Conservation (phyloP, 257 asterid genomes). For the Plantago ovata region DNA sequence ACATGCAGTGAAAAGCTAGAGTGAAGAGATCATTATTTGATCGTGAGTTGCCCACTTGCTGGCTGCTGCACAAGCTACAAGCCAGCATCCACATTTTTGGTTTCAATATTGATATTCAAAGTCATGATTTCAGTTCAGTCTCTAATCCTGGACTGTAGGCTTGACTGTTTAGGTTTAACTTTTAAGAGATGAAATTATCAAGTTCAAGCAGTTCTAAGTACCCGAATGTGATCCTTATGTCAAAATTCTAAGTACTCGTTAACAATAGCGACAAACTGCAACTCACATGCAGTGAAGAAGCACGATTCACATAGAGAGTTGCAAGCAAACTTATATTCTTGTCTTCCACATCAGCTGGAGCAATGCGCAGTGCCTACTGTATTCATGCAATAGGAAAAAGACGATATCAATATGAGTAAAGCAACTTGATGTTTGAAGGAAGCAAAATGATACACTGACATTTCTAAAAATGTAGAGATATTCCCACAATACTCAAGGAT, state of each 20-base stretch:
- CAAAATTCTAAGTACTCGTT: background rate
- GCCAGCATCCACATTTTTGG: background rate
- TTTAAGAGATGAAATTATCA: constrained; percentile 1
- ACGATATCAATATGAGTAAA: constrained; percentile 2
- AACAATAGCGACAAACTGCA: constrained; percentile 12
- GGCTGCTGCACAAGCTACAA: too few species aligned
- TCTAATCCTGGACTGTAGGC: background rate
- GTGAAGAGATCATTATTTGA: too few species aligned
- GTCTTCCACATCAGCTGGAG: constrained; percentile 59
- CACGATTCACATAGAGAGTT: constrained; percentile 79
- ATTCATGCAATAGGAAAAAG: constrained; percentile 20
- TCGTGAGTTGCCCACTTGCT: too few species aligned
- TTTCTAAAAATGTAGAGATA: too few species aligned
- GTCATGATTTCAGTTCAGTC: background rate
- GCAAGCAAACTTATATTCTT: constrained; percentile 51
- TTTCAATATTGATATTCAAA: background rate
- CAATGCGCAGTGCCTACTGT: constrained; percentile 70
- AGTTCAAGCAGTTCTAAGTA: constrained; percentile 10
- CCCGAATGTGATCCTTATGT: background rate
- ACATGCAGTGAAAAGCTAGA: background rate
- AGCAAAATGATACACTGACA: too few species aligned
- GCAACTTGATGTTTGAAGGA: background rate
- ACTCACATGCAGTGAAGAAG: constrained; percentile 77
- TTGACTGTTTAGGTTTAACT: background rate
- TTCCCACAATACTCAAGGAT: too few species aligned